Base-by-base conservation (phyloP, 805 yeast species). In the Metschnikowia lunata region DNA sequence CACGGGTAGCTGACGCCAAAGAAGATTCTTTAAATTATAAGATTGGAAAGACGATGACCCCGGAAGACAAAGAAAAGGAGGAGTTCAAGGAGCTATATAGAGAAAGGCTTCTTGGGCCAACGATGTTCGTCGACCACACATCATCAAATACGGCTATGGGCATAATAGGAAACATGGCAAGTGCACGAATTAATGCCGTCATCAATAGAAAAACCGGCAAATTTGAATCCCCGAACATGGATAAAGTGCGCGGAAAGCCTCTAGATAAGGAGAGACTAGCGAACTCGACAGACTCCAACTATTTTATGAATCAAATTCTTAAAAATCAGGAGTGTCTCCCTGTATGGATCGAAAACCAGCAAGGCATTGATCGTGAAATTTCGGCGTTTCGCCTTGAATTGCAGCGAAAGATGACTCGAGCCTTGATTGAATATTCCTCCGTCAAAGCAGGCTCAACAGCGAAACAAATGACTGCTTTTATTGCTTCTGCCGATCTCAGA, bases 301-400 rank as follows among this genome's bases (percentile, higher is more conserved):
- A 82, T 60, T 87, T 88, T 59, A 63, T 89, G 66, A 89, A 89
- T 63, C 80, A 85, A 49, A 83, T 89, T 36, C 64, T 89, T 45
- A 78, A 75, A 49, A 75, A 78, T 35, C 96, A 89, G 61, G 89
- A 87, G 39, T 81, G 87, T 1, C 67, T 81, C 9, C 96, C 96
- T 0, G 95, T 95, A 0, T 89, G 97, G 97, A 83, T 89, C 31
- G 95, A 88, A 54, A 82, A 78, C 43, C 93, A 86, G 60, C 70
- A 77, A 14, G 72, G 78, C 1, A 78, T 83, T 4, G 73, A 75
- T 35, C 47, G 55, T 2, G 77, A 76, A 31, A 70, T 85, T 8
- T 58, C 54, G 2, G 56, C 56, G 0, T 79, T 86, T 42, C 62
- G 89, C 41, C 48, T 52, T 0, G 69, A 69, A 30, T 43, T 82